A percentile compares a stretch with the other conserved stretches of the same genome.
Conservation (phyloP, 2,329 filamentous ascomycete genomes). For the Trichoderma sp. region DNA sequence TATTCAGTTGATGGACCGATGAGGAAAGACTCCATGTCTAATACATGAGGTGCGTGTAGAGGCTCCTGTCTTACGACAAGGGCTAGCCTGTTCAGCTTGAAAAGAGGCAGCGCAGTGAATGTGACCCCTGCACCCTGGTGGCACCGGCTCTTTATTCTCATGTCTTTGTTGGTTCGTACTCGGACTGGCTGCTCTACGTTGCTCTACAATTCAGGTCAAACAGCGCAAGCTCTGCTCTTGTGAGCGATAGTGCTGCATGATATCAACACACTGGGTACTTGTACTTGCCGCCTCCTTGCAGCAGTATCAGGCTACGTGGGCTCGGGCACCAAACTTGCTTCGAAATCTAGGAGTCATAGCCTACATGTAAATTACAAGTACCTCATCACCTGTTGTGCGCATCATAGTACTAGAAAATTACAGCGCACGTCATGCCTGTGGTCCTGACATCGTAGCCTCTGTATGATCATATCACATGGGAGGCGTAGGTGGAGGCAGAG, state of each 20-base stretch:
- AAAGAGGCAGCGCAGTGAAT: background rate
- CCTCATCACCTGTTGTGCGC: background rate
- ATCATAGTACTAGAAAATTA: background rate
- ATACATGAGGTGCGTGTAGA: background rate
- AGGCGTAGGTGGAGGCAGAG: slow-evolving; percentile 11
- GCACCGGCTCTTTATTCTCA: background rate
- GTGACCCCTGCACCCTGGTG: slow-evolving; percentile 16
- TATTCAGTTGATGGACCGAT: background rate
- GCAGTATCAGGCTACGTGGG: background rate
- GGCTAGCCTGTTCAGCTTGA: background rate
- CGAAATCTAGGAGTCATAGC: background rate
- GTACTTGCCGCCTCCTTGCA: background rate
- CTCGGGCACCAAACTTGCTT: background rate
- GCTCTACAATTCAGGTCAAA: background rate
- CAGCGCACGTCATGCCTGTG: slow-evolving; percentile 10
- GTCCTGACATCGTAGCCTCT: background rate
- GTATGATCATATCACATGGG: slow-evolving; percentile 26
- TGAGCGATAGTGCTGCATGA: background rate
- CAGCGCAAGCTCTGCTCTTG: background rate
- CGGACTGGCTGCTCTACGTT: background rate
- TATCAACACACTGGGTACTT: background rate
- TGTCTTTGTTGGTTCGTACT: background rate
- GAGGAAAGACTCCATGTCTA: background rate
- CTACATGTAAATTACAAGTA: background rate
- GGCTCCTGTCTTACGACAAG: slow-evolving; percentile 5